phyloP scores from a whole-genome alignment of 345 rosid species.

The Linum tenue region DNA sequence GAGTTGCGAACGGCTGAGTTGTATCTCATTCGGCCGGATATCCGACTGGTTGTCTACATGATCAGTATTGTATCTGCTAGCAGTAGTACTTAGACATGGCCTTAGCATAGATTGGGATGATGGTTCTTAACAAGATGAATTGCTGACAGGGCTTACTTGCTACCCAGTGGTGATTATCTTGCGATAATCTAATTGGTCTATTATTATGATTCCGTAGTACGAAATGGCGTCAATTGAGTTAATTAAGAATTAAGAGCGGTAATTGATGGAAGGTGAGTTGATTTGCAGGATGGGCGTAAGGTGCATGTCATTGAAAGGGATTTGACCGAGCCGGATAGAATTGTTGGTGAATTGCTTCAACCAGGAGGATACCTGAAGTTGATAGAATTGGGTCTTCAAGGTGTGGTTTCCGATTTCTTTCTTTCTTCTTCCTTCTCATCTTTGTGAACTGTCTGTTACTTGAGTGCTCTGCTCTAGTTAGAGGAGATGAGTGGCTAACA shows the following conservation, averaged over 20 bases:
- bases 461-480: too few relatives aligned
- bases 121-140: too few relatives aligned
- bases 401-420: not conserved
- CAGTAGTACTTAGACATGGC: too few relatives aligned
- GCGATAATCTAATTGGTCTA: too few relatives aligned
- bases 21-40: too few relatives aligned
- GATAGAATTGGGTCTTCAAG: slow-evolving; percentile 28
- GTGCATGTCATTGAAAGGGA: slow-evolving; percentile 29
- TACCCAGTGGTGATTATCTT: too few relatives aligned
- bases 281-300: slow-evolving; percentile 23
- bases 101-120: too few relatives aligned
- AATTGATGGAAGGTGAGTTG: not conserved
- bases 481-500: not conserved
- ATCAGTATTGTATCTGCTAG: too few relatives aligned
- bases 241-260: not conserved
- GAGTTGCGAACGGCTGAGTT: too few relatives aligned
- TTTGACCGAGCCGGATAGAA: slow-evolving; percentile 29
- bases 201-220: not conserved
- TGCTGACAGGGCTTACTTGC: too few relatives aligned
- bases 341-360: slow-evolving; percentile 29
- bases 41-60: too few relatives aligned
- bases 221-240: not conserved
- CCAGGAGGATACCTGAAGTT: slow-evolving; percentile 28
- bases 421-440: too few relatives aligned
- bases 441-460: not conserved